Conservation (phyloP, 2,329 filamentous ascomycete genomes). For the Dactylellina parvicollis region DNA sequence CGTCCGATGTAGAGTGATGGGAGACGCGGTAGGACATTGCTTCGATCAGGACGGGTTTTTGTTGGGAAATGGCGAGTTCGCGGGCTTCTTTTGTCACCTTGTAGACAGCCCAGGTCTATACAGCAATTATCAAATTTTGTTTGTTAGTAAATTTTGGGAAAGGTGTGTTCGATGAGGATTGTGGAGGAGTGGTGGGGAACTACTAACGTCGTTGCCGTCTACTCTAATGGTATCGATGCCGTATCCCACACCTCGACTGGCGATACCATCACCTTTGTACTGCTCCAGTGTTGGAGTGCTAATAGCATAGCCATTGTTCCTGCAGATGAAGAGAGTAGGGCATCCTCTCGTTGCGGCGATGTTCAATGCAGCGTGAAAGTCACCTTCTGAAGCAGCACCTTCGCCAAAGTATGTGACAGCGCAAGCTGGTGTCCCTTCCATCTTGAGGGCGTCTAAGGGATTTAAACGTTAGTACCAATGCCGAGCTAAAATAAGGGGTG, state of each 20-base stretch:
- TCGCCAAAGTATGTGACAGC: conserved; percentile 90
- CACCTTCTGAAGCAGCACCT: conserved; percentile 87
- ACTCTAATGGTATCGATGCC: conserved; percentile 93
- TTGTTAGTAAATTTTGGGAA: background rate
- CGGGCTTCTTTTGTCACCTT: conserved; percentile 82
- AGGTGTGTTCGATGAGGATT: background rate
- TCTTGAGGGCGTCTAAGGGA: conserved; percentile 77
- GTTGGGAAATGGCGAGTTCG: conserved; percentile 76
- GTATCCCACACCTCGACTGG: conserved; percentile 84
- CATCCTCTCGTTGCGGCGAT: conserved; percentile 89
- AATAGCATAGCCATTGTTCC: conserved; percentile 93
- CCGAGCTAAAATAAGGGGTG: background rate
- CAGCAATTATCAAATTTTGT: conserved; percentile 1
- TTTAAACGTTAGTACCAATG: background rate
- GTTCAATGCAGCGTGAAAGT: conserved; percentile 90
- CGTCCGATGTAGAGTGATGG: conserved; percentile 95
- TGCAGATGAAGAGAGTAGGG: conserved; percentile 87
- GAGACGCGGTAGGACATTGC: conserved; percentile 98
- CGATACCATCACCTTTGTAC: conserved; percentile 90
- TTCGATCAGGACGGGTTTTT: conserved; percentile 77
- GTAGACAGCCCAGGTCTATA: conserved; percentile 78
- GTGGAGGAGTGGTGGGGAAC: too few species aligned
- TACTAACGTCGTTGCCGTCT: conserved; percentile 79
- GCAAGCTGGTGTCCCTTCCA: conserved; percentile 77
- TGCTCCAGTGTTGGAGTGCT: conserved; percentile 89